A percentile compares a stretch with the other conserved stretches of the same genome.
Evolutionary conservation across 1,139 yeast genomes (phyloP).

Genomic region (Taphrina deformans): DNA sequence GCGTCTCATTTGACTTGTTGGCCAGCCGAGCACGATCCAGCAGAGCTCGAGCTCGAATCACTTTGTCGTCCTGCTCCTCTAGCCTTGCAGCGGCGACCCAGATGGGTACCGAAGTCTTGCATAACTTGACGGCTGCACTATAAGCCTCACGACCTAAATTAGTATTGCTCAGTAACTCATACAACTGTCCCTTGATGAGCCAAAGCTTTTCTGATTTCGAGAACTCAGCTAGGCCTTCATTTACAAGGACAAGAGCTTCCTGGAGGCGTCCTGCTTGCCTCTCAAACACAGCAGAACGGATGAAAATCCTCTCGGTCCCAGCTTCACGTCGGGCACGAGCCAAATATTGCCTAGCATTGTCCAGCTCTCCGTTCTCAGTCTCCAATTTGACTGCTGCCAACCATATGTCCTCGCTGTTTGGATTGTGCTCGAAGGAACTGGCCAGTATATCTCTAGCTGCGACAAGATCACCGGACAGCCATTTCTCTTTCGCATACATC

Average conservation of each 20-base stretch:
- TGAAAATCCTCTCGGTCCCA: conserved; percentile 57
- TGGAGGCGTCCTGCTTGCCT: conserved; percentile 47
- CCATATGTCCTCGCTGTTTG: conserved; percentile 61
- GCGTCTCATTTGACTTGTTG: conserved; percentile 52
- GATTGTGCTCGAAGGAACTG: conserved; percentile 51
- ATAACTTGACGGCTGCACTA: conserved; percentile 53
- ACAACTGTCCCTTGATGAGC: conserved; percentile 61
- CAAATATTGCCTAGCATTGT: conserved; percentile 52
- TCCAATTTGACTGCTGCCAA: conserved; percentile 70
- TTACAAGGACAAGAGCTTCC: conserved; percentile 48
- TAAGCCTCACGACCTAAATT: conserved; percentile 54
- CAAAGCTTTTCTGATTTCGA: conserved; percentile 56
- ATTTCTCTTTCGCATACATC: conserved; percentile 71
- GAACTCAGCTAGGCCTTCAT: conserved; percentile 52
- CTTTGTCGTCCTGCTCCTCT: conserved; percentile 51
- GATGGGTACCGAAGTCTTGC: conserved; percentile 52
- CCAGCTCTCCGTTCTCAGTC: conserved; percentile 48
- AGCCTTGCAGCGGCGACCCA: conserved; percentile 61
- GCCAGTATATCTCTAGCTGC: conserved; percentile 59
- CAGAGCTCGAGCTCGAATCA: conserved; percentile 67
- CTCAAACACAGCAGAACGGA: conserved; percentile 60
- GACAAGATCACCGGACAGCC: conserved; percentile 53
- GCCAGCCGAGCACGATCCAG: conserved; percentile 66
- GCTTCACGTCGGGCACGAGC: conserved; percentile 48
- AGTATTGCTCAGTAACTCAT: conserved; percentile 45